These are phyloP conservation scores for Priceomyces haplophilus DNA, from an alignment of 805 yeast genomes.

Conservation along the genomic window DNA sequence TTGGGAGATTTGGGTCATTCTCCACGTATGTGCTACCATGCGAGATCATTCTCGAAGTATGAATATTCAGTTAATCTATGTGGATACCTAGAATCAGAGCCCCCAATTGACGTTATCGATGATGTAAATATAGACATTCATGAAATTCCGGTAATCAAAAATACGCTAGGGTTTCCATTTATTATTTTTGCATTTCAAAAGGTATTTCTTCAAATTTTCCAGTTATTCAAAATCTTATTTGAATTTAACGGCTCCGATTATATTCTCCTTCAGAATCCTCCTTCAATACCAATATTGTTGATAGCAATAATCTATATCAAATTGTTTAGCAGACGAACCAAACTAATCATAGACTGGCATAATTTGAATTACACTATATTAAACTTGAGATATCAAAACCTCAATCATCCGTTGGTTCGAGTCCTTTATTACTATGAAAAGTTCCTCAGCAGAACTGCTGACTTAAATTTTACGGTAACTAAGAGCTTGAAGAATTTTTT, in stretches of 20 bases:
- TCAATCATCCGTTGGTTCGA: slow-evolving; percentile 59
- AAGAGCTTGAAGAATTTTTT: slow-evolving; percentile 65
- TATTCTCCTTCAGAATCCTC: slow-evolving; percentile 86
- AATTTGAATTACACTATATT: slow-evolving; percentile 85
- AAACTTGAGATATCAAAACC: slow-evolving; percentile 55
- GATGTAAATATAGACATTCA: slow-evolving; percentile 52
- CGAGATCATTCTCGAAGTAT: slow-evolving; percentile 62
- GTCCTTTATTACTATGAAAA: slow-evolving; percentile 62
- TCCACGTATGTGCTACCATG: slow-evolving; percentile 92
- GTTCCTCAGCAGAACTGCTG: slow-evolving; percentile 58
- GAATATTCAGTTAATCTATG: slow-evolving; percentile 79
- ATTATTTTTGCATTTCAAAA: slow-evolving; percentile 56
- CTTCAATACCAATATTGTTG: slow-evolving; percentile 78
- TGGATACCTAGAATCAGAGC: slow-evolving; percentile 67
- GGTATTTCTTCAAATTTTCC: slow-evolving; percentile 52
- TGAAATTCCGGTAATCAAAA: slow-evolving; percentile 41
- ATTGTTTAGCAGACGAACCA: slow-evolving; percentile 49
- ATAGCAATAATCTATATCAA: slow-evolving; percentile 55
- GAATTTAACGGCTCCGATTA: slow-evolving; percentile 59
- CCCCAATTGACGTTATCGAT: slow-evolving; percentile 50
- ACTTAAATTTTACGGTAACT: slow-evolving; percentile 78
- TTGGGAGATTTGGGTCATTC: slow-evolving; percentile 94
- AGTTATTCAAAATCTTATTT: slow-evolving; percentile 48
- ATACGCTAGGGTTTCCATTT: slow-evolving; percentile 46
- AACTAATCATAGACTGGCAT: slow-evolving; percentile 91